phyloP scores from a whole-genome alignment of 2,329 filamentous ascomycete species.

The Colletotrichum sidae region DNA sequence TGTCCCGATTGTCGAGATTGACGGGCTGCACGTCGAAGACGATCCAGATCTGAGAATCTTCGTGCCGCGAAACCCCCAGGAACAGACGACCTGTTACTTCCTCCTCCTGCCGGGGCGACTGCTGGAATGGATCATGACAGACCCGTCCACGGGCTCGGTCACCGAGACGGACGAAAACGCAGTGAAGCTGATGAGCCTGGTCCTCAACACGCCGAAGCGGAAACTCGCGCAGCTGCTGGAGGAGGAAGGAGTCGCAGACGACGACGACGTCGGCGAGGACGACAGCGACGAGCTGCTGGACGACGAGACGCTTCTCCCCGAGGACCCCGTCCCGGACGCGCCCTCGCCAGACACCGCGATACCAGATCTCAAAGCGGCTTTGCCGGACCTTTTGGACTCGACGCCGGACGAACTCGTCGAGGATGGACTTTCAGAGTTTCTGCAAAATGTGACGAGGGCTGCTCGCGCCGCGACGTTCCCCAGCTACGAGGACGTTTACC shows the following conservation, averaged over 20 bases:
- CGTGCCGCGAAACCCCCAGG: slow-evolving; percentile 44
- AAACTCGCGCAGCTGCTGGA: neutral
- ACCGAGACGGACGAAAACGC: neutral
- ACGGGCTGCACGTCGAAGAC: slow-evolving; percentile 46
- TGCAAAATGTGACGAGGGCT: neutral
- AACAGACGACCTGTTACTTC: slow-evolving; percentile 45
- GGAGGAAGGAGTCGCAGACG: no score
- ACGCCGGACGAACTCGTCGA: neutral
- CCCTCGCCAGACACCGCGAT: no score
- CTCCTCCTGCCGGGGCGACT: slow-evolving; percentile 43
- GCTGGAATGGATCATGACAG: slow-evolving; percentile 50
- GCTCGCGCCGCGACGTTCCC: neutral
- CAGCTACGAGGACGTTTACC: neutral
- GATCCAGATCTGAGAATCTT: slow-evolving; percentile 42
- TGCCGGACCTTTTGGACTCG: neutral
- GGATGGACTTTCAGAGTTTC: neutral
- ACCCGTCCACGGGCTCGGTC: slow-evolving; percentile 35
- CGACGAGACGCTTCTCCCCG: neutral
- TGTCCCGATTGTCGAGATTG: slow-evolving; percentile 37
- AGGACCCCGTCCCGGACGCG: neutral
- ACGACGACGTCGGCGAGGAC: neutral
- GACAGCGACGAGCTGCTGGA: neutral
- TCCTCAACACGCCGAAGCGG: neutral
- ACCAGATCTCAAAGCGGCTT: no score
- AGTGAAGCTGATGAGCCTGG: neutral